Percentiles rank a stretch among this genome's conserved stretches.
phyloP scores from a whole-genome alignment of 352 stramenopile genomes.

The Elongisporangium senticosum region DNA sequence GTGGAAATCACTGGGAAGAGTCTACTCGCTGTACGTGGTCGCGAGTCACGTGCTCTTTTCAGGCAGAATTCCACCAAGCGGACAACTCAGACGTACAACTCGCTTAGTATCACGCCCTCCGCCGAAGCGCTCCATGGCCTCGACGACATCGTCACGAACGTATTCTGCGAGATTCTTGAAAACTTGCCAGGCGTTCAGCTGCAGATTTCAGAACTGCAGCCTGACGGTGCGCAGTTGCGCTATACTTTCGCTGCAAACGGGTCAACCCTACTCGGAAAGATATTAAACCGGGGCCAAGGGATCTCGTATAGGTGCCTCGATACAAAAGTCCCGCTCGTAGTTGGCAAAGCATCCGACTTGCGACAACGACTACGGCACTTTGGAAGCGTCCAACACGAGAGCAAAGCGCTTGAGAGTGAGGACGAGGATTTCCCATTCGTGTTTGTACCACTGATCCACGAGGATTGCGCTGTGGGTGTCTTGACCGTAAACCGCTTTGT shows the following conservation, averaged over 20 bases:
- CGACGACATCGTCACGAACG: conserved; percentile 24
- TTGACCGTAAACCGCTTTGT: conserved; percentile 57
- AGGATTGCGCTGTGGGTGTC: conserved; percentile 54
- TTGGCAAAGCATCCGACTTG: conserved; percentile 28
- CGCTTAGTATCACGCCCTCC: conserved; percentile 48
- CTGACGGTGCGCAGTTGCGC: conserved; percentile 28
- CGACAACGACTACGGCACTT: conserved; percentile 24
- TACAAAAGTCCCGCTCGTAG: conserved; percentile 26
- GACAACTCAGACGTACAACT: conserved; percentile 20
- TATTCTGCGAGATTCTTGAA: conserved; percentile 42
- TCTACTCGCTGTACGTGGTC: conserved; percentile 44
- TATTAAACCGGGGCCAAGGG: conserved; percentile 37
- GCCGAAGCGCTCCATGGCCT: conserved; percentile 42
- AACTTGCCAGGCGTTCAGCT: conserved; percentile 49
- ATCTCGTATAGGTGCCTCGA: conserved; percentile 59
- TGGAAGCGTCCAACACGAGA: background rate
- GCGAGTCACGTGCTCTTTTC: conserved; percentile 24
- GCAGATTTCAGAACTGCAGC: conserved; percentile 53
- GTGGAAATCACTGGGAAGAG: conserved; percentile 33
- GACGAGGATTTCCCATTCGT: conserved; percentile 38
- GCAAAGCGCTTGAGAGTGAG: background rate
- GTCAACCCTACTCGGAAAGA: conserved; percentile 25
- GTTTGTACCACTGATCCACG: conserved; percentile 59
- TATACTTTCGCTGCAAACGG: conserved; percentile 47
- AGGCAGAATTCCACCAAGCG: conserved; percentile 22